Base-by-base conservation (phyloP, 2,329 filamentous ascomycete genomes). In the Ophiognomonia clavigignenti-juglandacearum region DNA sequence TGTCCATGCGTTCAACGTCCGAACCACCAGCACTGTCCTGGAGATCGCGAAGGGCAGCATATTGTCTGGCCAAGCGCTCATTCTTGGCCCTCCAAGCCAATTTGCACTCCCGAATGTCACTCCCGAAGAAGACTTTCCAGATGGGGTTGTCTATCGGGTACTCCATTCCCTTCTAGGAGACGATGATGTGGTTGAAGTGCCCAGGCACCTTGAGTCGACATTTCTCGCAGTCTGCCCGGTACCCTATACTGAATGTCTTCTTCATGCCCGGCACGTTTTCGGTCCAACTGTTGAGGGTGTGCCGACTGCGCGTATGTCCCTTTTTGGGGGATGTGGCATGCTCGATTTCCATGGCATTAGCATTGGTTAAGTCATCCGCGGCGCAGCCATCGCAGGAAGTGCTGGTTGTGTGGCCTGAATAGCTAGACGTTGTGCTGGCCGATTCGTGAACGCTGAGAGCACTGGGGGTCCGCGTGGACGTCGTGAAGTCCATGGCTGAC, bases 171-270 rank as follows among this genome's bases (percentile, higher is more conserved):
- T 43, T 32, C 71, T 80, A 82, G 39, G 78, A 80, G 57, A 82
- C 75, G 53, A 88, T 81, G 50, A 90, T 88, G 64, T 91, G 86
- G 59, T 86, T 89, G 61, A 88, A 90, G 61, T 91, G 86, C 1
- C 86, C 86, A 0, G 86, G 86, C 7, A 88, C 83, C 61, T 83
- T 86, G 61, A 78, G 73, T 37, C 76, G 77, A 65, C 86, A 91
- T 64, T 89, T 89, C 52, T 89, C 85, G 61, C 86, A 91, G 63
- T 88, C 86, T 11, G 82, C 76, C 53, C 86, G 73, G 67, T 85
- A 90, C 42, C 86, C 86, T 79, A 90, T 88, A 57, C 84, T 86
- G 62, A 90, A 85, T 52, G 77, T 81, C 61, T 78, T 80, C 66
- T 85, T 86, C 75, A 80, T 81, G 54, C 78, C 78, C 0, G 78